phyloP scores from a whole-genome alignment of 768 basidiomycete species.

The Boletus bicolor region DNA sequence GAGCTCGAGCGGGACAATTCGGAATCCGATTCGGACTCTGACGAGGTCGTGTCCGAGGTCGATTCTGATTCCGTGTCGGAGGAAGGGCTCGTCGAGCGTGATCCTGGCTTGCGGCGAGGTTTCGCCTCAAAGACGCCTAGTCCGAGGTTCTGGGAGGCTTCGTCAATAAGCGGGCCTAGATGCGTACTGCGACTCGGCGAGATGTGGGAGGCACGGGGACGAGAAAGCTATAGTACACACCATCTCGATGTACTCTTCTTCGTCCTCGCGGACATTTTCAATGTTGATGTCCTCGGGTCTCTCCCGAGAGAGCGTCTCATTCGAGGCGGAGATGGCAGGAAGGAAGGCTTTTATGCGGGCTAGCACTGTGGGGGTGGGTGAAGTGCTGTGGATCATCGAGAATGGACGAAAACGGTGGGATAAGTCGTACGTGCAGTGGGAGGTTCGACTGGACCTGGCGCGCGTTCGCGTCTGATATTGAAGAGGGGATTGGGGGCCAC shows the following conservation, averaged over 20 bases:
- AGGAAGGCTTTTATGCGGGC: conserved; percentile 65
- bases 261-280: conserved; percentile 53
- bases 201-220: not conserved
- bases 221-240: conserved; percentile 30
- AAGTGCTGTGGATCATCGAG: conserved; percentile 2
- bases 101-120: conserved; percentile 19
- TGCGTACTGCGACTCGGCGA: not conserved
- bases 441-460: conserved; percentile 36
- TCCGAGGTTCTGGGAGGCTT: conserved; percentile 52
- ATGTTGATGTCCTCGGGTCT: conserved; percentile 66
- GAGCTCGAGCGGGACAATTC: conserved; percentile 3
- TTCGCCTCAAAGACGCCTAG: conserved; percentile 55
- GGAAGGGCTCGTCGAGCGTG: conserved; percentile 11
- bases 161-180: not conserved
- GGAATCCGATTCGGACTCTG: conserved; percentile 15
- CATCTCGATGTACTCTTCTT: conserved; percentile 63
- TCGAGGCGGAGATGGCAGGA: conserved; percentile 63
- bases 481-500: conserved; percentile 22
- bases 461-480: conserved; percentile 35
- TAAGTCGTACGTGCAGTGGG: conserved; percentile 47
- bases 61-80: conserved; percentile 10
- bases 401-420: not conserved
- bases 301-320: conserved; percentile 45
- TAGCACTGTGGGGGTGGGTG: conserved; percentile 44
- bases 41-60: conserved; percentile 7